Evolutionary conservation across 768 basidiomycete genomes (phyloP), one percentile per base, ranked within the genome.

Genomic region (Lenzites betulinus): DNA sequence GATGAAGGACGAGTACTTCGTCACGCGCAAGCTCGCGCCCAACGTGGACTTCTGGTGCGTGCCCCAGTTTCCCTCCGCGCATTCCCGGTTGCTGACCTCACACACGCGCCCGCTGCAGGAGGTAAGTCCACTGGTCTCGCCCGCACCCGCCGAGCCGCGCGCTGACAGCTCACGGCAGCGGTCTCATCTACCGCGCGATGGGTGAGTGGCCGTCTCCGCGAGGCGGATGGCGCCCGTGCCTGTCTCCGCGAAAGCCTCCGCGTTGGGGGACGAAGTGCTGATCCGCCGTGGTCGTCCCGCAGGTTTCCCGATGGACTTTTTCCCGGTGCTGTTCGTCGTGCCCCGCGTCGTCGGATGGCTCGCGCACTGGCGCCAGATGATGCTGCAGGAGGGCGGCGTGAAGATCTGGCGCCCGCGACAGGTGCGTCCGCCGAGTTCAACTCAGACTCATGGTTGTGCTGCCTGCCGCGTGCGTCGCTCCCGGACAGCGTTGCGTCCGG

Each of bases 291-390:
- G 39, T 49, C 22, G 20, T 26, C 23, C 36, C 36, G 28, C 63
- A 91, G 91, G 93, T 44, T 95, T 95, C 82, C 94, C 94, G 1
- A 81, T 91, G 65, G 94, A 96, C 76, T 95, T 91, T 74, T 95
- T 95, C 85, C 93, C 94, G 0, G 93, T 96, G 22, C 77, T 96
- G 33, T 96, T 96, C 69, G 93, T 88, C 20, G 93, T 96, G 2
- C 94, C 94, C 1, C 85, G 94, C 22, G 92, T 96, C 8, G 92
- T 93, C 26, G 93, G 94, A 20, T 95, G 93, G 94, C 78, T 95
- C 8, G 91, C 93, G 0, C 93, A 95, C 73, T 95, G 93, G 93
- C 81, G 91, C 55, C 91, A 95, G 87, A 92, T 95, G 90, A 95
- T 95, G 93, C 76, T 96, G 47, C 88, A 91, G 68, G 81, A 88